phyloP scores from a whole-genome alignment of 495 filamentous ascomycete genomes.

The Xylaria nigripes region DNA sequence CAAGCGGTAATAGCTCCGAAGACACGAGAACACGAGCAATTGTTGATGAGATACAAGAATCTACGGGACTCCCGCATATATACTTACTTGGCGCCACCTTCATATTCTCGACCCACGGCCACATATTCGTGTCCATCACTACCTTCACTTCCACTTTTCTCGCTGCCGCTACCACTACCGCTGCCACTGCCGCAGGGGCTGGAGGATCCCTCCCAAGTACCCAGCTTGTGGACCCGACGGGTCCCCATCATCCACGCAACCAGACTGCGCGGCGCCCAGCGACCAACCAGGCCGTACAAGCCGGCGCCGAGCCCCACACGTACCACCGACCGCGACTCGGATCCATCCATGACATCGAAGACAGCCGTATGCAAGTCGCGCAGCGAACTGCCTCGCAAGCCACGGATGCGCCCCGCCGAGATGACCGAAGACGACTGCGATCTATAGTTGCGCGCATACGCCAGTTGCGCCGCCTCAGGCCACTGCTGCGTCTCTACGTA shows the following conservation, averaged over 20 bases:
- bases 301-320: constrained; percentile 74
- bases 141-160: constrained; percentile 19
- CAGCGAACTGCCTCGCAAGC: constrained; percentile 55
- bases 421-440: constrained; percentile 40
- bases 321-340: constrained; percentile 43
- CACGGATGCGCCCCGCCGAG: constrained; percentile 35
- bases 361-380: constrained; percentile 75
- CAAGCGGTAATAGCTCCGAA: neutral
- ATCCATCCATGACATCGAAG: constrained; percentile 67
- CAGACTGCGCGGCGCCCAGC: constrained; percentile 67
- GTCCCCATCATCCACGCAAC: constrained; percentile 88
- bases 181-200: constrained; percentile 17
- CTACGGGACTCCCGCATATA: neutral
- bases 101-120: constrained; percentile 29
- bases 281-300: constrained; percentile 78
- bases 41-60: neutral
- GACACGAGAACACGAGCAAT: neutral
- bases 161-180: constrained; percentile 21
- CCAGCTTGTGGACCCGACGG: constrained; percentile 42
- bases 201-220: constrained; percentile 31
- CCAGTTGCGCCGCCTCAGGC: constrained; percentile 46
- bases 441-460: constrained; percentile 51
- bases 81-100: constrained; percentile 25
- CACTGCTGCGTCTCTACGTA: constrained; percentile 55
- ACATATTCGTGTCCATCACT: constrained; percentile 29